Percentiles rank a stretch among this genome's conserved stretches.
Conservation (phyloP, 129 eudicot species). For the Logfia minima region DNA sequence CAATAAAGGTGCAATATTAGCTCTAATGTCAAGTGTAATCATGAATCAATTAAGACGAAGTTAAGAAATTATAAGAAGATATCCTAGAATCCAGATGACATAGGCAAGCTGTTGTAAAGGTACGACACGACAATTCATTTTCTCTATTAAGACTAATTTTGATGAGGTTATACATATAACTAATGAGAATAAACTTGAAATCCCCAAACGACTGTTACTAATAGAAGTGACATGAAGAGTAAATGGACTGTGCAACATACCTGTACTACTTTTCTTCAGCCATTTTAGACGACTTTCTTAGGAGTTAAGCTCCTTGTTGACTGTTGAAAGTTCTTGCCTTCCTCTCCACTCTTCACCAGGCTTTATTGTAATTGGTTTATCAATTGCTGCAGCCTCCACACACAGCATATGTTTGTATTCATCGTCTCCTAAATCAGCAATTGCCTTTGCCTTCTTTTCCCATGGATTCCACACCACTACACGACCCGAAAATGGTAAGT, state of each 20-base stretch:
- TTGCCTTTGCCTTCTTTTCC: slow-evolving; percentile 45
- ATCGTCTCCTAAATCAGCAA: slow-evolving; percentile 42
- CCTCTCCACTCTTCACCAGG: slow-evolving; percentile 56
- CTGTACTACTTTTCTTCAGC: slow-evolving; percentile 14
- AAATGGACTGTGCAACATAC: slow-evolving; percentile 26
- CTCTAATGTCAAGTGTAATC: neutral
- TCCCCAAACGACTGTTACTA: neutral
- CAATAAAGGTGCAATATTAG: neutral
- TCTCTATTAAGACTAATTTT: neutral
- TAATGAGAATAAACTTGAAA: neutral
- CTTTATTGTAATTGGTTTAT: slow-evolving; percentile 41
- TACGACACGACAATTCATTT: neutral
- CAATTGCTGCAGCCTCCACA: slow-evolving; percentile 47
- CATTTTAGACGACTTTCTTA: slow-evolving; percentile 13
- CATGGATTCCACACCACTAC: slow-evolving; percentile 56
- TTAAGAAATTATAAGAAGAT: neutral
- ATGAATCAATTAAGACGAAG: neutral
- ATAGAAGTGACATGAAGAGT: neutral
- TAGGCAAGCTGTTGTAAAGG: neutral
- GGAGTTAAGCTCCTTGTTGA: slow-evolving; percentile 35
- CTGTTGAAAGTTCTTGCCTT: slow-evolving; percentile 42
- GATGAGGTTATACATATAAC: neutral
- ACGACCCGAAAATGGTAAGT: neutral
- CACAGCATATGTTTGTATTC: slow-evolving; percentile 46
- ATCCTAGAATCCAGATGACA: neutral